Conservation (phyloP, 2,329 filamentous ascomycete species). For the Phialocephala subalpina region DNA sequence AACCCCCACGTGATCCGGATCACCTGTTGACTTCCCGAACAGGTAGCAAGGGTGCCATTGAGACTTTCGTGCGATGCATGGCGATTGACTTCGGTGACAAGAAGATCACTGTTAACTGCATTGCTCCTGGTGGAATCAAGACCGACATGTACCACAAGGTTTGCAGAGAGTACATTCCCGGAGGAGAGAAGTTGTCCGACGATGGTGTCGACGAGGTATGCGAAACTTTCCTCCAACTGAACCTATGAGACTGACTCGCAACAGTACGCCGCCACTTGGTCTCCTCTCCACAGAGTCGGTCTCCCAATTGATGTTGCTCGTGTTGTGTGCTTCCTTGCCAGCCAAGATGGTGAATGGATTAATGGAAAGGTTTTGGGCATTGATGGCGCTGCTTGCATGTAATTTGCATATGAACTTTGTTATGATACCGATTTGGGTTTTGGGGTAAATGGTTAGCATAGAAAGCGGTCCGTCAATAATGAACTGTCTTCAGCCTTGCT, state of each 20-base stretch:
- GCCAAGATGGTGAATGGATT: constrained; percentile 32
- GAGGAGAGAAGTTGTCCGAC: constrained; percentile 61
- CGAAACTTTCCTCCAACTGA: constrained; percentile 7
- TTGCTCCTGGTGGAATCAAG: constrained; percentile 73
- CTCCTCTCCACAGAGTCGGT: constrained; percentile 69
- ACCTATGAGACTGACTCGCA: not conserved
- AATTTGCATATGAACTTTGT: constrained; percentile 3
- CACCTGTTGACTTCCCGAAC: not conserved
- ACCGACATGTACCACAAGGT: constrained; percentile 74
- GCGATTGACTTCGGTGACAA: constrained; percentile 66
- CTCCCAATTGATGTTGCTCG: constrained; percentile 70
- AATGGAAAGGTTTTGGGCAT: constrained; percentile 31
- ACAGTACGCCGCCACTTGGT: constrained; percentile 69
- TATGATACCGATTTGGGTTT: constrained; percentile 6
- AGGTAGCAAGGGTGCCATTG: constrained; percentile 72
- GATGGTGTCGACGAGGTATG: constrained; percentile 62
- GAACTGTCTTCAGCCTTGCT: not conserved
- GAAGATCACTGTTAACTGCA: constrained; percentile 73
- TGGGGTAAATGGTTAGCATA: not conserved
- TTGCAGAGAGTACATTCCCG: constrained; percentile 69
- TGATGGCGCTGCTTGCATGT: constrained; percentile 32
- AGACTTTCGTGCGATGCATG: constrained; percentile 74
- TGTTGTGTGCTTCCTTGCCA: constrained; percentile 32
- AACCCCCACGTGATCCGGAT: not conserved
- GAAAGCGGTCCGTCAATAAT: not conserved